These are phyloP conservation scores for Xylaria multiplex DNA, from an alignment of 2,329 filamentous ascomycete genomes.

Conservation along the genomic window DNA sequence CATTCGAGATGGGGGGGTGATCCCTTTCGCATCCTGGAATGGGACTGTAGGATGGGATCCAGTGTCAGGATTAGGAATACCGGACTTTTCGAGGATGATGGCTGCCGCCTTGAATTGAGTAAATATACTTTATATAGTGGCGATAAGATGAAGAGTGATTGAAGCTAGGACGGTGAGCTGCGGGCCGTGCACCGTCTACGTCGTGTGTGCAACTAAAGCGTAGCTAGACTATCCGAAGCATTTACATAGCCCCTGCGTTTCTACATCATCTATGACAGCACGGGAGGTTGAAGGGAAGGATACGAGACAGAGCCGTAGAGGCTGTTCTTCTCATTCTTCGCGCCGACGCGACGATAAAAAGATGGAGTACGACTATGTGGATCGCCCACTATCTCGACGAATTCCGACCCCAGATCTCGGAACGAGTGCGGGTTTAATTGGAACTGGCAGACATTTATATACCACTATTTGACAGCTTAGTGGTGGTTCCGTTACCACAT, in stretches of 20 bases:
- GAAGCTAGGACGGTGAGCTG: neutral
- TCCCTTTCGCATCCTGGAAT: conserved; percentile 47
- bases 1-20: conserved; percentile 41
- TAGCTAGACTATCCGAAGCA: neutral
- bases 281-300: neutral
- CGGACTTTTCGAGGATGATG: conserved; percentile 34
- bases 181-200: neutral
- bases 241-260: neutral
- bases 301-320: neutral
- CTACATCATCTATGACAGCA: neutral
- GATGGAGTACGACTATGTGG: conserved; percentile 20
- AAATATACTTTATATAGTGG: neutral
- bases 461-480: no score
- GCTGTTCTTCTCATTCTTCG: neutral
- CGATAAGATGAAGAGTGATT: neutral
- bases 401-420: conserved; percentile 8
- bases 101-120: conserved; percentile 26
- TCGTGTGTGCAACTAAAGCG: neutral
- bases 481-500: neutral
- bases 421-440: no score
- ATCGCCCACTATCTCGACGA: neutral
- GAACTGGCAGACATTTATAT: no score
- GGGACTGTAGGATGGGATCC: conserved; percentile 46
- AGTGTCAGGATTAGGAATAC: conserved; percentile 29
- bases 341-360: neutral